Conservation (phyloP, 805 yeast genomes). For the Wilhelminamyces savonicus region DNA sequence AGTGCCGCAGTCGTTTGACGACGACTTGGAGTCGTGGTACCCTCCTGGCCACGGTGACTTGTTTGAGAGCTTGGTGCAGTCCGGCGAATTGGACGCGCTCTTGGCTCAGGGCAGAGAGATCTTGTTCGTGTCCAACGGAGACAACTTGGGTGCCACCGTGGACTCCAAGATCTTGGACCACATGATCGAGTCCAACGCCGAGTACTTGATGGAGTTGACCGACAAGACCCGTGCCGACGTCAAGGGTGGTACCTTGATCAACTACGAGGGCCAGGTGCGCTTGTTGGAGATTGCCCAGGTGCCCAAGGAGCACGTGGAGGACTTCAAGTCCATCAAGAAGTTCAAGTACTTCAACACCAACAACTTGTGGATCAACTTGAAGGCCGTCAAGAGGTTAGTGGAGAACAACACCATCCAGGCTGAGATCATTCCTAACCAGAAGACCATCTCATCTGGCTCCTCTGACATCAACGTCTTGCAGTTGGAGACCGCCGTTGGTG, state of each 20-base stretch:
- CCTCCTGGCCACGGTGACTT: conserved; percentile 99
- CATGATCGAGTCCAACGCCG: conserved; percentile 87
- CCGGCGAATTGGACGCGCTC: conserved; percentile 88
- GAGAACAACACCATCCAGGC: conserved; percentile 75
- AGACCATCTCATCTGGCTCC: conserved; percentile 73
- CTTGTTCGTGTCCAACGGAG: conserved; percentile 95
- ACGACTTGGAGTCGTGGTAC: conserved; percentile 84
- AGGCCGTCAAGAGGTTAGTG: conserved; percentile 88
- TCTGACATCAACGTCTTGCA: conserved; percentile 82
- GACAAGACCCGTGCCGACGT: conserved; percentile 99
- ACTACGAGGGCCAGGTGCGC: conserved; percentile 91
- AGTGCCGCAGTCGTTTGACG: conserved; percentile 73
- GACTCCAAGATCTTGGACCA: conserved; percentile 85
- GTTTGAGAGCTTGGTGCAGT: conserved; percentile 80
- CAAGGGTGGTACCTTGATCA: conserved; percentile 97
- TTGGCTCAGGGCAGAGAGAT: conserved; percentile 92
- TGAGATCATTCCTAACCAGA: conserved; percentile 94
- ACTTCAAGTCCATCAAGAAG: conserved; percentile 94
- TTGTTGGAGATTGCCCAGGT: conserved; percentile 96
- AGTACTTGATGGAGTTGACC: conserved; percentile 96
- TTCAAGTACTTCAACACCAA: conserved; percentile 98
- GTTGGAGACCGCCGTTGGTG: conserved; percentile 98
- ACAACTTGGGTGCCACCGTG: conserved; percentile 97
- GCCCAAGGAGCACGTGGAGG: conserved; percentile 97
- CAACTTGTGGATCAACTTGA: conserved; percentile 94